Base-by-base conservation (phyloP, 1,284 basidiomycete genomes). In the Cutaneotrichosporon dermatis region DNA sequence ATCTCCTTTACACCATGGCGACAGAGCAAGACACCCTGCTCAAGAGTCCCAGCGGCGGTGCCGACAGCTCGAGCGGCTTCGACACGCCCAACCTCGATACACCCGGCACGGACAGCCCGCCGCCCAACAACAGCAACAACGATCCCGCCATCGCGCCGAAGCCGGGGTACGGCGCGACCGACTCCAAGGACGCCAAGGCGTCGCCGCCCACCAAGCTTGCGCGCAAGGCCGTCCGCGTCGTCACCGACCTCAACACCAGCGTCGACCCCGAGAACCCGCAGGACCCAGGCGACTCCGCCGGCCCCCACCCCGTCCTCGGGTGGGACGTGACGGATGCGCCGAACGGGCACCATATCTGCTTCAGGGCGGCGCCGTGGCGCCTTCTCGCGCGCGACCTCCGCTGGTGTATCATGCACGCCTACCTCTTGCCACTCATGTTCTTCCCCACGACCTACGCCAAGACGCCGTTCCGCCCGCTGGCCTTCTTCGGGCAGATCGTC, bases 401-500 rank as follows among this genome's bases (percentile, higher is more conserved):
- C 13, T 58, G 65, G 43, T 25, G 69, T 36, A 4, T 66, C 41
- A 25, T 25, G 2, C 58, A 68, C 54, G 10, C 45, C 6, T 6
- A 5, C 2, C 43, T 60, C 12, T 11, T 72, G 6, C 61, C 62
- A 4, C 25, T 58, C 52, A 56, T 69, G 51, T 37, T 72, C 13
- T 42, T 51, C 1, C 69, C 69, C 11, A 13, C 12, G 25, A 48
- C 45, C 8, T 48, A 48, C 45, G 33, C 16, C 25, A 48, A 34
- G 6, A 48, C 16, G 45, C 16, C n/a, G 44, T 8, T 48, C 45
- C 4, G 11, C 16, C 45, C 6, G 10, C 33, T 48, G 9, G 45
- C 45, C 9, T 11, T 48, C 25, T 3, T 63, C 3, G 49, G 54
- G 1, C 68, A 70, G 57, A 55, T 62, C 34, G 34, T 64, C 16